Base-by-base conservation (phyloP, 768 basidiomycete species). In the Coprinopsis cinerea region DNA sequence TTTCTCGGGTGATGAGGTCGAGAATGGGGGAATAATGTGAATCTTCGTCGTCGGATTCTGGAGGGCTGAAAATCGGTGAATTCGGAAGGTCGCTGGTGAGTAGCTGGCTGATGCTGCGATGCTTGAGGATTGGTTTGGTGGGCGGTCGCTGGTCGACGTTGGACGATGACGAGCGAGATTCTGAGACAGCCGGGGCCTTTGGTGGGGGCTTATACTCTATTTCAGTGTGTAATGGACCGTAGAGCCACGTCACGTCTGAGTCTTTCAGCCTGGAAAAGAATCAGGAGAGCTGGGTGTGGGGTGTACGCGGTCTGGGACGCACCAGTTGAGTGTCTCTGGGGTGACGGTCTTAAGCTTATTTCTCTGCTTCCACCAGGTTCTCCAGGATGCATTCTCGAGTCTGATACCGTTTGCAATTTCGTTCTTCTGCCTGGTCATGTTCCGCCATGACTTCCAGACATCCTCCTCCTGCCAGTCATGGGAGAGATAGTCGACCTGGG, bases 351-450 rank as follows among this genome's bases (percentile, higher is more conserved):
- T 90, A 53, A 99, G 79, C 56, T 93, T 89, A 60, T 96, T 96
- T 54, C 95, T 76, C 78, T 97, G 94, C 70, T 98, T 97, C 85
- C 94, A 97, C 95, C 95, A 99, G 1, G 94, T 98, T 35, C 95
- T 74, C 95, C 95, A 99, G 53, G 88, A 91, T 7, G 96, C 96
- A 61, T 99, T 99, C 75, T 99, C 96, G 49, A 99, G 80, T 43
- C 95, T 75, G 42, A 87, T 76, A 41, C 95, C 95, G 64, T 99
- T 98, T 4, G 91, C 82, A 62, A 99, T 96, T 69, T 92, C 95
- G 64, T 95, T 88, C 81, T 98, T 99, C 75, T 93, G 92, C 49
- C 90, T 79, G 41, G 95, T 98, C 92, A 97, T 98, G 64, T 84
- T 91, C 56, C 94, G 78, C 95, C 95, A 99, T n/a, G 86, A 89